Base-by-base conservation (phyloP, 768 basidiomycete genomes). In the Lentinus tigrinus region DNA sequence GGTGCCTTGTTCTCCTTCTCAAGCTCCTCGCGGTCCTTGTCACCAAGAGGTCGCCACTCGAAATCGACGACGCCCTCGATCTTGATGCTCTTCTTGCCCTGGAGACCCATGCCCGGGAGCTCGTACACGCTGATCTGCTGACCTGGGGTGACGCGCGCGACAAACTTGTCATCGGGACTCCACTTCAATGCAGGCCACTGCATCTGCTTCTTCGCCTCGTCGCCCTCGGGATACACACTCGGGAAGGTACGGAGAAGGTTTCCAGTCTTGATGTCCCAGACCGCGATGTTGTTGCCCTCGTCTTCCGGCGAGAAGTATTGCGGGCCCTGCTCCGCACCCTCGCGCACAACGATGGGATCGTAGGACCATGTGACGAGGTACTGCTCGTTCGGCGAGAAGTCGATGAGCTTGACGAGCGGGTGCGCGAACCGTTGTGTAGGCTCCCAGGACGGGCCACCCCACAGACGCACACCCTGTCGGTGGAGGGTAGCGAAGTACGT, bases 341-440 rank as follows among this genome's bases (percentile, higher is more conserved):
- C 88, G 24, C 90, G 87, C 27, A 95, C 88, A 39, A 88, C 81
- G 63, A 98, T 95, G 14, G 95, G 87, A 64, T 96, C 93, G 64
- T 93, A 89, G 1, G 97, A 98, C 93, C 95, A 98, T 40, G 97
- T 98, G 67, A 98, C 92, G 58, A 99, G 76, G 75, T 96, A 98
- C 57, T 91, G 87, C 75, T 99, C 97, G 76, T 90, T 91, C 3
- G 97, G 94, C 9, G 96, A 98, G 74, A 98, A 98, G 72, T 98
- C 95, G 70, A 99, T 88, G 48, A 98, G 81, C 73, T 94, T 94
- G 67, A 96, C 93, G 54, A 95, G 80, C 4, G 95, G 95, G 72
- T 99, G 97, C 16, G 94, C 94, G 70, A 97, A 98, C 46, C 93
- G 89, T 69, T 91, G 88, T 62, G 92, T 87, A 47, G 83, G 86